These are phyloP conservation scores for Geotrichum macrosporum DNA, from an alignment of 1,139 yeast genomes.

Conservation along the genomic window DNA sequence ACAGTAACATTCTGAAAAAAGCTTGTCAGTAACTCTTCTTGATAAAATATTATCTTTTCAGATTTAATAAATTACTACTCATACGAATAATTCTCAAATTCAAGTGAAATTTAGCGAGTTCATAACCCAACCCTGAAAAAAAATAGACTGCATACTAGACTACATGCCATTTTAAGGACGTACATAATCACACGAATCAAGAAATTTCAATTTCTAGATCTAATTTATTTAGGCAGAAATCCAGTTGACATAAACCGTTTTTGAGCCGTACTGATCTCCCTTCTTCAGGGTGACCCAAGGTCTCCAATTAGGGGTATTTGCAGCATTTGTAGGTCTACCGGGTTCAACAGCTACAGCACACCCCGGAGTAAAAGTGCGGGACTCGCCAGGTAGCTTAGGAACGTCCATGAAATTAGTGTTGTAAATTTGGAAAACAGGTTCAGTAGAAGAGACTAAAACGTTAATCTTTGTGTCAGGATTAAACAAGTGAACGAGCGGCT, in stretches of 20 bases:
- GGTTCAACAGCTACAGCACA: conserved; percentile 65
- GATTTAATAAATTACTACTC: too few relatives aligned
- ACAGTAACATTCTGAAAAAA: too few relatives aligned
- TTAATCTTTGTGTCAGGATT: conserved; percentile 47
- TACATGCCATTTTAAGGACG: too few relatives aligned
- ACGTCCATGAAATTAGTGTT: conserved; percentile 54
- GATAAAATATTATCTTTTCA: too few relatives aligned
- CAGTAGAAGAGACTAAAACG: conserved; percentile 52
- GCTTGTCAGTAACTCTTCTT: too few relatives aligned
- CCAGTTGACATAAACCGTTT: conserved; percentile 41
- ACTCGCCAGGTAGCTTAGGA: conserved; percentile 35
- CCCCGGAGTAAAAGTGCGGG: conserved; percentile 42
- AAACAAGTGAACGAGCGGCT: conserved; percentile 45
- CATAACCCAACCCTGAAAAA: too few relatives aligned
- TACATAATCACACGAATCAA: not conserved
- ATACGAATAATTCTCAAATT: too few relatives aligned
- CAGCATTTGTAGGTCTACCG: conserved; percentile 56
- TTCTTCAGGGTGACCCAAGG: conserved; percentile 50
- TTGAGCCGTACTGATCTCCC: conserved; percentile 55
- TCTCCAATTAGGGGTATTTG: conserved; percentile 48
- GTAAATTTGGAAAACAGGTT: conserved; percentile 65
- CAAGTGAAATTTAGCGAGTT: too few relatives aligned
- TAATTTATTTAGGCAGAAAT: conserved; percentile 11
- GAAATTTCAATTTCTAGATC: not conserved
- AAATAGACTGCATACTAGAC: too few relatives aligned